Evolutionary conservation across 202 grass and related monocot genomes (phyloP), one percentile per base, ranked within the genome.

Genomic region (Setaria viridis): DNA sequence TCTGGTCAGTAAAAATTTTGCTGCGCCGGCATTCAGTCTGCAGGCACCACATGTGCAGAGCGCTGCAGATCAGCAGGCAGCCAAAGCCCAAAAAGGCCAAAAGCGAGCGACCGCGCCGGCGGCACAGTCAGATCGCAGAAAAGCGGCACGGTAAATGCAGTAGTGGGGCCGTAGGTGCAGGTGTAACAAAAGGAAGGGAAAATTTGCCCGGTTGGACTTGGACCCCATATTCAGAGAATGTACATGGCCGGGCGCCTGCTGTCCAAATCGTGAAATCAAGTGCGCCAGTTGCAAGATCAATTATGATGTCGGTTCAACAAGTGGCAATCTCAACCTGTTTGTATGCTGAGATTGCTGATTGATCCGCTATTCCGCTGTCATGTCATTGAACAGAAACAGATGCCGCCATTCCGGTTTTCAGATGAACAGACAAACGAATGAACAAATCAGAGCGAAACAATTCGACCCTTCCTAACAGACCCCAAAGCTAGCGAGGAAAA

Each of bases 401-500:
- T 25, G 25, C 25, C 25, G 25, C 25, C 25, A 25, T 25, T 25
- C 25, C 25, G 25, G 25, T 25, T 25, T 25, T 25, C 25, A 25
- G 25, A 0, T 11, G 41, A 60, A 50, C 32, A 14, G 60, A 13
- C 16, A 64, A 79, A 63, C 34, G 54, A 58, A 80, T 53, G 76
- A 64, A 80, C 75, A 46, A 69, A 89, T 62, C 7, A 77, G 7
- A 85, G 65, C 57, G 42, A 30, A 62, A 82, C 57, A 60, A 82
- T 62, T 46, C 16, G 62, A 80, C 33, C 53, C 51, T 33, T 77
- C 25, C 25, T 25, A 25, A 25, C 25, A 80, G 64, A 45, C 33
- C 77, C 82, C 25, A 25, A 25, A 25, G 21, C 72, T 58, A 82
- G 6, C 2, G 32, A 88, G 51, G 34, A 55, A 47, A 66, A 82